phyloP scores from a whole-genome alignment of 495 filamentous ascomycete genomes.

The Penicillium chermesinum region DNA sequence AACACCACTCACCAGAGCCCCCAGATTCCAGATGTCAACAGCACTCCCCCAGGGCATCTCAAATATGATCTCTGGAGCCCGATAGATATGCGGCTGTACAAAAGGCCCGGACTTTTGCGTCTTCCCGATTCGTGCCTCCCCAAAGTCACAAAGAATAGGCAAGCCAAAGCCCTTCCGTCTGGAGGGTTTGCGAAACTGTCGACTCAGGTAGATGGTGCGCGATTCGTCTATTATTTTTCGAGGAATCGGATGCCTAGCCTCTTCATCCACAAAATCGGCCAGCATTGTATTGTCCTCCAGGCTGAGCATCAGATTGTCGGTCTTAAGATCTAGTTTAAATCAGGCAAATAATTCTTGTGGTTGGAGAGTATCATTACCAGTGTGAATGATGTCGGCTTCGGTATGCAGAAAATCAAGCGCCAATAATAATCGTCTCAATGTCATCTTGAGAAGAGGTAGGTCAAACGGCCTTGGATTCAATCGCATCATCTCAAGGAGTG shows the following conservation, averaged over 20 bases:
- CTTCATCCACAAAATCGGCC: conserved; percentile 22
- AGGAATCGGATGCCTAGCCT: conserved; percentile 20
- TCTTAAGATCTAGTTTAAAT: conserved; percentile 25
- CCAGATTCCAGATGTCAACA: conserved; percentile 42
- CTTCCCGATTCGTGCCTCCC: conserved; percentile 26
- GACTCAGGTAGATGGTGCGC: conserved; percentile 24
- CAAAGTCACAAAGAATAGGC: conserved; percentile 31
- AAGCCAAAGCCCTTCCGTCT: no score
- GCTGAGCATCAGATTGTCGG: conserved; percentile 27
- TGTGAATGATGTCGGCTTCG: conserved; percentile 38
- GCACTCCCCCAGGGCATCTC: conserved; percentile 36
- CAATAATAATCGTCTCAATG: conserved; percentile 29
- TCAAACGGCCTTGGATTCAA: conserved; percentile 25
- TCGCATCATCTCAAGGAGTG: conserved; percentile 21
- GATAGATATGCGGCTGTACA: conserved; percentile 36
- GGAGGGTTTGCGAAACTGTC: conserved; percentile 17
- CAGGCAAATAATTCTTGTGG: conserved; percentile 3
- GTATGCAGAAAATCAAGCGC: conserved; percentile 41
- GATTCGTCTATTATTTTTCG: conserved; percentile 20
- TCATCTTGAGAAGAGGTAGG: conserved; percentile 28
- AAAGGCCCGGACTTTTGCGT: conserved; percentile 21
- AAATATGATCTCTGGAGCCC: conserved; percentile 42
- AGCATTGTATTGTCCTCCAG: conserved; percentile 26
- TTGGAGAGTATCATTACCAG: conserved; percentile 24
- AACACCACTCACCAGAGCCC: conserved; percentile 32